These are phyloP conservation scores for Moesziomyces aphidis DNA, from an alignment of 1,284 basidiomycete genomes.

Conservation along the genomic window DNA sequence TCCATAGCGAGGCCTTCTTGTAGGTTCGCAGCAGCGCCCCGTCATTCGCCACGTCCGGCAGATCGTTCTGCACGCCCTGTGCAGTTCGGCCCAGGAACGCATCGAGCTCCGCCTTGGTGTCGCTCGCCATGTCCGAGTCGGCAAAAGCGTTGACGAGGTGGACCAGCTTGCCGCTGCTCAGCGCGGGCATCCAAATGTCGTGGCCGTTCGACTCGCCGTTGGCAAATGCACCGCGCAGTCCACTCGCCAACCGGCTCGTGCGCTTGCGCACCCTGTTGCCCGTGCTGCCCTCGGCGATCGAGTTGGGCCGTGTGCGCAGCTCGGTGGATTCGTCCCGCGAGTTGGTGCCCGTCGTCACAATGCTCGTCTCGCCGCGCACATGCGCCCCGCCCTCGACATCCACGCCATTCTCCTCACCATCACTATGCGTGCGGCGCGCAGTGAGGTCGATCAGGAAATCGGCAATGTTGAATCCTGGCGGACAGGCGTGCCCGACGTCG, in stretches of 20 bases:
- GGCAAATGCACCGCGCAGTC: slow-evolving; percentile 70
- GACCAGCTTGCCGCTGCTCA: slow-evolving; percentile 72
- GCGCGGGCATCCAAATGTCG: slow-evolving; percentile 65
- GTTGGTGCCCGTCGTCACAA: slow-evolving; percentile 33
- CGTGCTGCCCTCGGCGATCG: slow-evolving; percentile 73
- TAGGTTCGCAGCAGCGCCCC: slow-evolving; percentile 76
- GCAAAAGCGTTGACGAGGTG: slow-evolving; percentile 81
- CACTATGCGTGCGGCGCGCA: slow-evolving; percentile 11
- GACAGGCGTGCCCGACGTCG: slow-evolving; percentile 83
- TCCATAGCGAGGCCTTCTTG: slow-evolving; percentile 84
- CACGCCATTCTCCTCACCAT: not conserved
- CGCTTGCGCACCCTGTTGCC: slow-evolving; percentile 69
- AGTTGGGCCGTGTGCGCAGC: slow-evolving; percentile 71
- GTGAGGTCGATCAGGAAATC: slow-evolving; percentile 71
- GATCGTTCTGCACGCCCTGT: slow-evolving; percentile 45
- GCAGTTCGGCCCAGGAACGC: slow-evolving; percentile 31
- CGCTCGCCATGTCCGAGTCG: slow-evolving; percentile 76
- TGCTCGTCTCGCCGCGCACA: slow-evolving; percentile 19
- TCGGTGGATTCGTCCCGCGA: slow-evolving; percentile 70
- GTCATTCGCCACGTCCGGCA: slow-evolving; percentile 66
- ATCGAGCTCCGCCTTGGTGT: slow-evolving; percentile 77
- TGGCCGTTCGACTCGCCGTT: slow-evolving; percentile 70
- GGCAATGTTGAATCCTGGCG: slow-evolving; percentile 95
- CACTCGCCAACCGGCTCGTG: slow-evolving; percentile 79
- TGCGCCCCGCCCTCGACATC: slow-evolving; percentile 25